Base-by-base conservation (phyloP, 208 protist genomes). In the Acanthamoeba culbertsoni region DNA sequence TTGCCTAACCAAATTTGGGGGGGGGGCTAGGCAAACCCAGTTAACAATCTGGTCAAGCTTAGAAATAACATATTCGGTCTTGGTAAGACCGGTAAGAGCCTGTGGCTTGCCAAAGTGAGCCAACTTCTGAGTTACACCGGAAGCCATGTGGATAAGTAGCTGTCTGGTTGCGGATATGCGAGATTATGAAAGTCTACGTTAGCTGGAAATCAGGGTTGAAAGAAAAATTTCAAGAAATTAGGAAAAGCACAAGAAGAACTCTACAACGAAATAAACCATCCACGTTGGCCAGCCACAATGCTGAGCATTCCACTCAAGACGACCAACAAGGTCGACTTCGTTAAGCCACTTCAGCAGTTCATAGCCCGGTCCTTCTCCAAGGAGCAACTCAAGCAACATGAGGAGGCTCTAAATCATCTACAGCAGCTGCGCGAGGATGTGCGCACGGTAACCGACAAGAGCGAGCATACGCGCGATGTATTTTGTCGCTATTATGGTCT, bases 21-120 rank as follows among this genome's bases (percentile, higher is more conserved):
- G 40, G 73, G 45, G 40, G 31, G 28, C n/a, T 45, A 43, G 37
- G n/a, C 4, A 79, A 31, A 23, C 96, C 97, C 97, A 98, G 93
- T 97, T 98, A 46, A 96, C 94, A 5, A 98, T 84, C 26, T 93
- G 92, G 79, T 98, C 97, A 8, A 97, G 48, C 79, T 96, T 95
- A 5, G 95, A 88, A 20, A 97, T 68, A 26, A 95, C 95, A 86
- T 95, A 96, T 73, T 97, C 96, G 51, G 94, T 86, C 75, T 86
- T 86, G 43, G 75, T 46, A 26, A 86, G 75, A 40, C 75, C 75
- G 33, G 75, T 86, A 37, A 73, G 63, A 28, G 63, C 63, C 63
- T 73, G 63, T 3, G 63, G 63, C 63, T 73, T 73, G 63, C 63
- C 63, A 23, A 73, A 73, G 63, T 73, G 35, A 20, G 63, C 63